Base-by-base conservation (phyloP, 2,329 filamentous ascomycete species). In the Aspergillus proliferans region DNA sequence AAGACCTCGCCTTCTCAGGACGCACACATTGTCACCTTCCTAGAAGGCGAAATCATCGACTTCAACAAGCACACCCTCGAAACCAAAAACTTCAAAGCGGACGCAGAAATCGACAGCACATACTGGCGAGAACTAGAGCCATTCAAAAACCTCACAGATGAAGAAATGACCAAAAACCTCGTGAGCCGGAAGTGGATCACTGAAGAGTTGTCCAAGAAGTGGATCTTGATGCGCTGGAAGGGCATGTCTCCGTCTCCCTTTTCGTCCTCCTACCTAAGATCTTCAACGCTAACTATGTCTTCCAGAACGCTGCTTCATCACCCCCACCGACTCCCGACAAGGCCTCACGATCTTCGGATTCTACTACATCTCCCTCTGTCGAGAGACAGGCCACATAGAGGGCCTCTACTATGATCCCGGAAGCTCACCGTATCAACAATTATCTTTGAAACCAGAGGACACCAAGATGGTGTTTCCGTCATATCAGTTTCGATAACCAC, bases 1-100 rank as follows among this genome's bases (percentile, higher is more conserved):
- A 75, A 75, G 48, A 72, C 74, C 7, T 67, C 68, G 1, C 61
- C 65, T 15, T 68, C 64, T 3, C 66, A 67, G 45, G 66, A 68
- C 45, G 70, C 71, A 14, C 74, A 75, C 50, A 86, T 86, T 49
- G 80, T 80, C 14, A 85, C 82, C 2, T 86, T 82, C 59, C 74
- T 86, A 41, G 83, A 85, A 70, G 83, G 83, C 47, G 83, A 86
- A 60, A 84, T 86, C 51, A 79, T 86, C 52, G 83, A 86, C 61
- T 81, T 86, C 55, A 72, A 73, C 54, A 69, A 59, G 2, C 70
- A 76, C 51, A 73, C 71, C 0, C 58, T 77, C 10, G 71, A 75
- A 52, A 77, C 74, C 9, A 73, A 73, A 54, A 71, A 67, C 51
- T 74, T 74, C 55, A 70, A 73, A 46, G 71, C 73, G 34, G 69